phyloP scores from a whole-genome alignment of 768 basidiomycete species.

The Kwoniella sp. region DNA sequence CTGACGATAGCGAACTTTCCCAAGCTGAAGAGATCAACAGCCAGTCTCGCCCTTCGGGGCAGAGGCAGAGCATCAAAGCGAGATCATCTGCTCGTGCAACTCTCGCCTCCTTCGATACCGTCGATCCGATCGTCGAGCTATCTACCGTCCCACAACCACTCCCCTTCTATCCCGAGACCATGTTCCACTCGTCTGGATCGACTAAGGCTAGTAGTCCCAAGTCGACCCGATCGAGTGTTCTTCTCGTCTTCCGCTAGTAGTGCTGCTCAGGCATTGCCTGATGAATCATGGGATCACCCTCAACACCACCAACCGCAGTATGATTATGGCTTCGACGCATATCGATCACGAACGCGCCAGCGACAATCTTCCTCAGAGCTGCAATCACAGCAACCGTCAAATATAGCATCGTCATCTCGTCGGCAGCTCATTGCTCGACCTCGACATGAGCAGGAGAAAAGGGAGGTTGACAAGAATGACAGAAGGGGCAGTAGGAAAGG shows the following conservation, averaged over 20 bases:
- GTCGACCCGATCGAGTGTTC: not conserved
- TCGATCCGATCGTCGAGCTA: not conserved
- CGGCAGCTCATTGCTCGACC: not conserved
- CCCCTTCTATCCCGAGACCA: too few relatives aligned
- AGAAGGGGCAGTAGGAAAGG: not conserved
- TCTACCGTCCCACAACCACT: too few relatives aligned
- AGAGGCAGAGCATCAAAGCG: too few relatives aligned
- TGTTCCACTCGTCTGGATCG: too few relatives aligned
- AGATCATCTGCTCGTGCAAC: too few relatives aligned
- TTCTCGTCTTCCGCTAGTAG: slow-evolving; percentile 1
- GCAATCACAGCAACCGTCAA: not conserved
- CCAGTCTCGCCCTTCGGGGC: slow-evolving; percentile 1
- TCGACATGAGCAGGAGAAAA: too few relatives aligned
- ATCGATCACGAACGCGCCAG: not conserved
- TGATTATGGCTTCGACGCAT: not conserved
- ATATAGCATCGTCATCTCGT: not conserved
- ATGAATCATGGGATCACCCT: slow-evolving; percentile 11
- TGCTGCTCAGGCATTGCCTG: slow-evolving; percentile 13
- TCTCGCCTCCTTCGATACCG: not conserved
- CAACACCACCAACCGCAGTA: not conserved
- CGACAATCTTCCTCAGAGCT: too few relatives aligned
- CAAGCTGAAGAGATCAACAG: slow-evolving; percentile 5
- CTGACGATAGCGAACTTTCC: not conserved
- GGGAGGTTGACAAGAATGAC: too few relatives aligned
- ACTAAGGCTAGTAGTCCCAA: not conserved